Base-by-base conservation (phyloP, 202 grass and related monocot species). In the Carex sylvatica region DNA sequence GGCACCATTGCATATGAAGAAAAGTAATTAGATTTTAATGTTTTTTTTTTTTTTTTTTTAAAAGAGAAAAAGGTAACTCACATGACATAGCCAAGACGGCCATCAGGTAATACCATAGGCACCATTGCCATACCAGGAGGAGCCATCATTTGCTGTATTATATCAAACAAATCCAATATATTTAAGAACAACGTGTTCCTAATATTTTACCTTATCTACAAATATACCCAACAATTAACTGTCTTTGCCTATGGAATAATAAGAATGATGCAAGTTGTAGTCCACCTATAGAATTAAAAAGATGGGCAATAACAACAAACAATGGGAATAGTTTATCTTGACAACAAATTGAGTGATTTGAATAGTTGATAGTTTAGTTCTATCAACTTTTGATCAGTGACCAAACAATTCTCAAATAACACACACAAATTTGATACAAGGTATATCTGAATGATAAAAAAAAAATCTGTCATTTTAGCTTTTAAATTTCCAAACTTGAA, bases 71-170 rank as follows among this genome's bases (percentile, higher is more conserved):
- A 20, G 53, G 78, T 1, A 71, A 83, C 86, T 92, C 84, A 95
- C 90, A 92, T 52, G 54, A 88, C 86, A 40, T 95, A 95, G 76
- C 85, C 90, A 86, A 92, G 84, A 70, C 86, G 88, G 18, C 92
- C 92, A 63, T 95, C 92, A 0, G 92, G 88, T 72, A 95, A 61
- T 64, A 90, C 42, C 92, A 92, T 92, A 19, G 90, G 88, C 46
- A 88, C 84, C 93, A 95, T 95, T 54, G 92, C 79, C 68, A 87
- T 82, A 12, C 88, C 93, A 78, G 88, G 83, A 62, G 83, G 77
- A 69, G 81, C 70, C 52, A 90, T 16, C 82, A 90, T 83, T 53
- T 88, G 93, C 90, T 90, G 86, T 44, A 81, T 47, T 81, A 65
- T 20, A 28, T 36, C 13, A 31, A 81, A 26, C 35, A 81, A 49